Conservation (phyloP, 2,329 filamentous ascomycete genomes). For the Trichoderma sp. region DNA sequence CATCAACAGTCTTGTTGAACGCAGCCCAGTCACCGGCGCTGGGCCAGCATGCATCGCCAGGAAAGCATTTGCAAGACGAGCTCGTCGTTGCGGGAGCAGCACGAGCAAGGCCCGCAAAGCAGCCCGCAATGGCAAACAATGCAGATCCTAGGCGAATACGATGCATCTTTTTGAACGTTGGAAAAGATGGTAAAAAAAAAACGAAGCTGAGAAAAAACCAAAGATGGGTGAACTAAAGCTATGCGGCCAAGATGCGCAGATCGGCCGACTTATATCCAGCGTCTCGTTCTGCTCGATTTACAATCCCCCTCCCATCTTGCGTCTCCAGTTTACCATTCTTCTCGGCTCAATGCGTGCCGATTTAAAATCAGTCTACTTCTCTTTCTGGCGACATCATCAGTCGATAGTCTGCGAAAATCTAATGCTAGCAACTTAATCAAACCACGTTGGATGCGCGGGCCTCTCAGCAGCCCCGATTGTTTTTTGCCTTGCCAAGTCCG, state of each 20-base stretch:
- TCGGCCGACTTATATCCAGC: constrained; percentile 11
- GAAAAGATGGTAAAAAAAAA: not conserved
- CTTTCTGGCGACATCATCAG: constrained; percentile 16
- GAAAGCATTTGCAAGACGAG: constrained; percentile 44
- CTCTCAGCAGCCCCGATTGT: constrained; percentile 3
- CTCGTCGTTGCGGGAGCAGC: not conserved
- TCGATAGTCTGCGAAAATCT: constrained; percentile 4
- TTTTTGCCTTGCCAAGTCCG: constrained; percentile 8
- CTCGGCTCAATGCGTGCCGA: constrained; percentile 20
- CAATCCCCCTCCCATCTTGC: constrained; percentile 19
- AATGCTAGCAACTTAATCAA: constrained; percentile 12
- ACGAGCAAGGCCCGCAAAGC: constrained; percentile 3
- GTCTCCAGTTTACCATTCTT: not conserved
- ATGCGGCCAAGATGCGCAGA: constrained; percentile 3
- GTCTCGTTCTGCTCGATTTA: not conserved
- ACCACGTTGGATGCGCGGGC: constrained; percentile 8
- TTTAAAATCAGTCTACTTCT: constrained; percentile 10
- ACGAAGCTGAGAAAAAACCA: not conserved
- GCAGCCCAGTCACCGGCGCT: constrained; percentile 48
- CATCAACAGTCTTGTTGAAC: constrained; percentile 56
- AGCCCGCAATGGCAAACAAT: constrained; percentile 4
- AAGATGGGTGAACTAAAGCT: not conserved
- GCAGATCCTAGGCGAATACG: constrained; percentile 1
- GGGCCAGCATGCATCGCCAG: constrained; percentile 61
- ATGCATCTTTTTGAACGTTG: constrained; percentile 12